Evolutionary conservation across 768 basidiomycete species (phyloP), one percentile per base, ranked within the genome.

Genomic region (Lyophyllum shimeji): DNA sequence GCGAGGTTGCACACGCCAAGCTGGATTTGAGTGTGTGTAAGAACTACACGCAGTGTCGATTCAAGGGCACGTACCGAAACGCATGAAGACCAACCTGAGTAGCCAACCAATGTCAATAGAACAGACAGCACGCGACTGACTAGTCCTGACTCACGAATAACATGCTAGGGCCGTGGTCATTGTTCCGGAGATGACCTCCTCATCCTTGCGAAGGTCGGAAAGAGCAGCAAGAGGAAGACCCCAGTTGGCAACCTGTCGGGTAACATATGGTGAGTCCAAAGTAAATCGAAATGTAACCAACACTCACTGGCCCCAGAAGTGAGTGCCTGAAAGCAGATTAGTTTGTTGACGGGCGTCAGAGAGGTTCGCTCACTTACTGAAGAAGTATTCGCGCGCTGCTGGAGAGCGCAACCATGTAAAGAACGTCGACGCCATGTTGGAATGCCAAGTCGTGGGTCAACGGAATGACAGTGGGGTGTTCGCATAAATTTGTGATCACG

Each of bases 281-380:
- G n/a, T 49, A 24, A 55, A 50, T 53, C 34, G 24, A 17, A 31
- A 49, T 39, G 44, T 23, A 55, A 55, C 57, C 29, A 42, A 64
- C n/a, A 85, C 91, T 69, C 59, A 96, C 95, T 58, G 95, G 63
- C 95, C 95, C 95, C 95, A 97, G 78, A 97, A 97, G 73, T 97
- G 95, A 60, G 95, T 97, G 67, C 94, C 94, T 96, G 55, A 29
- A 52, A 46, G 57, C 57, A 25, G 53, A 24, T 54, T 27, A 60
- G 37, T 20, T 37, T 34, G 48, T 24, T 33, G 21, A 55, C 17
- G 46, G 57, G 57, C 9, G 31, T 5, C 5, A n/a, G 20, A 40
- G 25, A 23, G 34, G 13, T 17, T 15, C 39, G 15, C 21, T 6
- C 25, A 78, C 94, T 60, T 59, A 93, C 95, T 97, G 76, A 97